phyloP scores from a whole-genome alignment of 148 eudicot genomes.

The Cornus kousa region DNA sequence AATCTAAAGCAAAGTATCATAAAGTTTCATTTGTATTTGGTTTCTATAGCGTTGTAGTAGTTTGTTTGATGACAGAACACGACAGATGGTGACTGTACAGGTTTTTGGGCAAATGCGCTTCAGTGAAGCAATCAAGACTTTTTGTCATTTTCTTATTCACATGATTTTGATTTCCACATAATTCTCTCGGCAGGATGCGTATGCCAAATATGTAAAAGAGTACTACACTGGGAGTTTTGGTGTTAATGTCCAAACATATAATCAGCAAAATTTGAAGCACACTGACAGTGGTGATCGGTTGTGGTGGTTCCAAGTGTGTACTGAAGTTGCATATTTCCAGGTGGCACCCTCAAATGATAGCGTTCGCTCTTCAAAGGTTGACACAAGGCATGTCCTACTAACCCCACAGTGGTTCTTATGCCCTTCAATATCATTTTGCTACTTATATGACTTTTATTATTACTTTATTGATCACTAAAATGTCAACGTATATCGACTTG shows the following conservation, averaged over 20 bases:
- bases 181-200: slow-evolving; percentile 59
- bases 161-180: slow-evolving; percentile 5
- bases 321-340: slow-evolving; percentile 99
- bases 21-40: background rate
- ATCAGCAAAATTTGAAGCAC: slow-evolving; percentile 64
- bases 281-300: slow-evolving; percentile 64
- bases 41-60: background rate
- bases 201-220: slow-evolving; percentile 79
- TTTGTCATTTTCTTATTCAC: slow-evolving; percentile 7
- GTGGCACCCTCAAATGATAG: slow-evolving; percentile 91
- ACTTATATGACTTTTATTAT: slow-evolving; percentile 1
- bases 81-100: background rate
- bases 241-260: slow-evolving; percentile 58
- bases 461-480: slow-evolving; percentile 2
- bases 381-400: slow-evolving; percentile 51
- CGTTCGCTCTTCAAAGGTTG: slow-evolving; percentile 79
- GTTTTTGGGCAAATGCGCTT: background rate
- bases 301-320: slow-evolving; percentile 99
- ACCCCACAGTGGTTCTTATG: slow-evolving; percentile 10
- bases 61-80: background rate
- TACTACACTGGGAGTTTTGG: slow-evolving; percentile 53
- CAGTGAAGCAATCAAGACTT: background rate
- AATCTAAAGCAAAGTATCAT: background rate
- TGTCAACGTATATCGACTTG: slow-evolving; percentile 1
- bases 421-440: slow-evolving; percentile 4